Base-by-base conservation (phyloP, 2,329 filamentous ascomycete genomes). In the Epichloe brachyelytri region DNA sequence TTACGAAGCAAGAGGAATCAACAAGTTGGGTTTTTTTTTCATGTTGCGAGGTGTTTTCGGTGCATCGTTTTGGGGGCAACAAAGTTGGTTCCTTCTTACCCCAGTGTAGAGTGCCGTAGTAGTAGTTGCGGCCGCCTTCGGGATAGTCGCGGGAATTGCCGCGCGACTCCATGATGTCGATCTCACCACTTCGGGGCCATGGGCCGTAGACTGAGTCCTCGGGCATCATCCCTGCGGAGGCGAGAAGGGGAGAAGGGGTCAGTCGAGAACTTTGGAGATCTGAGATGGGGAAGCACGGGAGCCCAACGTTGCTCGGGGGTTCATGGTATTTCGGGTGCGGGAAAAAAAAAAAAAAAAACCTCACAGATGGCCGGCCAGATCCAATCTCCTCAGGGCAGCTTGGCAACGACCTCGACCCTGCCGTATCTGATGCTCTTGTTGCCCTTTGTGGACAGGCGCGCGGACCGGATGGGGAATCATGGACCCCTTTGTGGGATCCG, bases 381-480 rank as follows among this genome's bases (percentile, higher is more conserved):
- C 76, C 76, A 79, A 58, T 78, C 73, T 4, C 76, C 76, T 36
- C 61, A 62, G 6, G 76, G 74, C 56, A 79, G 59, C 53, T 74
- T 72, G 17, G 76, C 76, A 3, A 71, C 68, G 7, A 80, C 73
- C 57, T 80, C 77, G 34, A 79, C 70, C 43, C 70, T 55, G 46
- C 56, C 56, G 38, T 57, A 57, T 19, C 54, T 46, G 43, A 57
- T 57, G 53, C 54, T 54, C 41, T 48, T 55, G n/a, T 52, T 56
- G 38, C 56, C 56, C 38, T 50, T 54, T 11, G 56, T 78, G 22
- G 65, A 71, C 10, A 78, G 58, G 12, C 76, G 67, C 7, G 72
- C 76, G 2, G 70, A 74, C 12, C 71, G 66, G 6, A 78, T 69
- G 0, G 76, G 69, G 70, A 46, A 79, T 70, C 57, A 77, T 75